phyloP scores from a whole-genome alignment of 306 rosid species.

The Trifolium repens region DNA sequence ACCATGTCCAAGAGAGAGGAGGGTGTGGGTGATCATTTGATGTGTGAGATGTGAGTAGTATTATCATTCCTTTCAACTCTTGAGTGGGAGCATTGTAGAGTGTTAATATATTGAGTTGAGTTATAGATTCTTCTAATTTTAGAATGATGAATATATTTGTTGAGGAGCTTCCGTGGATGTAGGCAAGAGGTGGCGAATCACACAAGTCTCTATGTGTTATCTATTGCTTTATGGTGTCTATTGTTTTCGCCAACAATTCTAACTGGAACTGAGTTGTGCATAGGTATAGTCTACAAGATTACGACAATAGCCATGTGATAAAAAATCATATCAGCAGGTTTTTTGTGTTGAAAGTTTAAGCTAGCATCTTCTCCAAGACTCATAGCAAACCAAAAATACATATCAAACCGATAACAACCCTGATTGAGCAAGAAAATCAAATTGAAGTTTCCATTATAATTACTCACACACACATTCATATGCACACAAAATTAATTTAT shows the following conservation, averaged over 20 bases:
- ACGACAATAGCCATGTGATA: background rate
- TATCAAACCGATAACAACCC: conserved; percentile 2
- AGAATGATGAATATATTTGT: no score
- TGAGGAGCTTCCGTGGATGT: background rate
- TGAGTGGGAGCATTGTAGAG: background rate
- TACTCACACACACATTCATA: background rate
- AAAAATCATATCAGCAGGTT: conserved; percentile 30
- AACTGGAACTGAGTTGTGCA: background rate
- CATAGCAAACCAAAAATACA: background rate
- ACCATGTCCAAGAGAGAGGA: background rate
- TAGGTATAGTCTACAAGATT: background rate
- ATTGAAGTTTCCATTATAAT: conserved; percentile 22
- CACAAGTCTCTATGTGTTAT: background rate
- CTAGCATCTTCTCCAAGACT: background rate
- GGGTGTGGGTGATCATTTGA: background rate
- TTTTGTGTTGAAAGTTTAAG: conserved; percentile 1
- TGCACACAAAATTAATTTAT: background rate
- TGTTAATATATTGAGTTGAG: background rate
- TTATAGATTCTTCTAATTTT: no score
- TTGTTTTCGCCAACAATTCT: background rate
- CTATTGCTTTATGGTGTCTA: background rate
- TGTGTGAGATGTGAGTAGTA: background rate
- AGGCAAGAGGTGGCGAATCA: background rate
- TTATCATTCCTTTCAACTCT: background rate
- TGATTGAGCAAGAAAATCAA: conserved; percentile 23